Evolutionary conservation across 2,329 filamentous ascomycete species (phyloP), one percentile per base, ranked within the genome.

Genomic region (Ophiostoma fasciatum): DNA sequence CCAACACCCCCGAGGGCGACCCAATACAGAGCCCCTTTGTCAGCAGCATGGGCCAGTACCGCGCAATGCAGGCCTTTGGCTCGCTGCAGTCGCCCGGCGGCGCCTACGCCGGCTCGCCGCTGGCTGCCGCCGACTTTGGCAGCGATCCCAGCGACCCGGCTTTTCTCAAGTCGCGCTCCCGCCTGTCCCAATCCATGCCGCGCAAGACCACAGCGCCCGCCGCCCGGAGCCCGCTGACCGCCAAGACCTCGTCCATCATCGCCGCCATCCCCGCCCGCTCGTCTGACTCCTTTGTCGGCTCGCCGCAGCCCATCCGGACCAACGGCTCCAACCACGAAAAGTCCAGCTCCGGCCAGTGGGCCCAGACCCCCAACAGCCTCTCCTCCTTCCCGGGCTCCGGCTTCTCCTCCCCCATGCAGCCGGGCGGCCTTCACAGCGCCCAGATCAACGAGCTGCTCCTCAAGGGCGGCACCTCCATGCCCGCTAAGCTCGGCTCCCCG

Each of bases 21-120:
- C 85, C 88, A 6, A 88, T 94, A 42, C 82, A 92, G 51, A 94
- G 85, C 49, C 88, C 88, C 0, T 94, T 85, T 50, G 71, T 82
- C 28, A 73, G 80, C 47, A 76, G 71, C 51, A 90, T 87, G 62
- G 67, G 68, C 25, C 81, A 85, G 45, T 92, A 84, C 54, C 74
- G 80, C 30, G 71, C 72, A 40, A 76, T 80, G 49, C 65, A 71
- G 36, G 61, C 66, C 13, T 71, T 75, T 41, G 64, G 63, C 40
- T 70, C 71, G 3, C 49, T 71, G 7, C 66, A 69, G 38, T 68
- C 66, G 11, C 65, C 66, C 9, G n/a, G 15, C 13, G 54, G 61
- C 33, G 64, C 63, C 1, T 71, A 66, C 42, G 59, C 58, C 11
- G 61, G 60, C 32, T 70, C 66, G 12, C 64, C 66, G n/a, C 50